Percentiles rank a stretch among this genome's conserved stretches.
Evolutionary conservation across 345 rosid species (phyloP).

Genomic region (Aquilaria sinensis): DNA sequence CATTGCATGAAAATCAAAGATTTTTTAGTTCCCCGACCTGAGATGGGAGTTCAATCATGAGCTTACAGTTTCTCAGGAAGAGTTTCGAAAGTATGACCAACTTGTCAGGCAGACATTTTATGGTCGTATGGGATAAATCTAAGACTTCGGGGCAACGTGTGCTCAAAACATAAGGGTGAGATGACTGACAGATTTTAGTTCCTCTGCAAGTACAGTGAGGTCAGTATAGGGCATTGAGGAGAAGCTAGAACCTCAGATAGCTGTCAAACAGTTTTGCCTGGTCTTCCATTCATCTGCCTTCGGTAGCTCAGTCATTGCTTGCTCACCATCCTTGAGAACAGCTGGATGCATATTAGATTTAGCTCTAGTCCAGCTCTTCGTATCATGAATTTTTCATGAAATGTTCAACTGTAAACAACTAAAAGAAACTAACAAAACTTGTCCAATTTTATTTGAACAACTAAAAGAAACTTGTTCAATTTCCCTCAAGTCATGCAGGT

Average conservation of each 20-base stretch:
- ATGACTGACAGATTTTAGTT: slow-evolving; percentile 14
- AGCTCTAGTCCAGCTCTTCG: too few species aligned
- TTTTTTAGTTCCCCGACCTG: slow-evolving; percentile 19
- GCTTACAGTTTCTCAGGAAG: slow-evolving; percentile 15
- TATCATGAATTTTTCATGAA: too few species aligned
- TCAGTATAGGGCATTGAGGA: slow-evolving; percentile 4
- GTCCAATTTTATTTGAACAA: too few species aligned
- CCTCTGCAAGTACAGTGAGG: slow-evolving; percentile 10
- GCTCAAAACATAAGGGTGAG: slow-evolving; percentile 14
- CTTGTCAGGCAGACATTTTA: slow-evolving; percentile 22
- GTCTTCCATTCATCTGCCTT: slow-evolving; percentile 2
- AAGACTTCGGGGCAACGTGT: slow-evolving; percentile 15
- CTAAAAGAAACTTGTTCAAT: slow-evolving; percentile 2
- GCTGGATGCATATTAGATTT: too few species aligned
- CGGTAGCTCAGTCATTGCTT: neutral
- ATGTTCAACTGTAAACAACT: too few species aligned
- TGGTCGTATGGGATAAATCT: slow-evolving; percentile 23
- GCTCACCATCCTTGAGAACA: too few species aligned
- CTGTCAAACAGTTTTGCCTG: neutral
- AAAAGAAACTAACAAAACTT: too few species aligned
- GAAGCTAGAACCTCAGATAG: slow-evolving; percentile 8
- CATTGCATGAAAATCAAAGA: neutral
- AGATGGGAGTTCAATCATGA: slow-evolving; percentile 16
- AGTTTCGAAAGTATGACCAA: slow-evolving; percentile 18
- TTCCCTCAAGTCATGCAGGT: slow-evolving; percentile 14